Conservation (phyloP, 2,329 filamentous ascomycete species). For the Cladorrhinum sp. region DNA sequence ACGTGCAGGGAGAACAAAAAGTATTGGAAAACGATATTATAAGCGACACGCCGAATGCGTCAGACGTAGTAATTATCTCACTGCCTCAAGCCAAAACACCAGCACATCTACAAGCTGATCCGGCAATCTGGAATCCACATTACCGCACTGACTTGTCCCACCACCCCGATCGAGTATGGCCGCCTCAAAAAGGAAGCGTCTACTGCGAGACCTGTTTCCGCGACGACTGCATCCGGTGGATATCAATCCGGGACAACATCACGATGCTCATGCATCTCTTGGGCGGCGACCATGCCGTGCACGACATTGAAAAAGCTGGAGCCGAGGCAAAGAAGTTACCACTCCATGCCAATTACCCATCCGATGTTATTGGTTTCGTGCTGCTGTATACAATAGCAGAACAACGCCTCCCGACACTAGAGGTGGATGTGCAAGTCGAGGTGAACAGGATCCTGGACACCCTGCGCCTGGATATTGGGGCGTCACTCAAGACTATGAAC, state of each 20-base stretch:
- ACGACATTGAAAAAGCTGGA: no score
- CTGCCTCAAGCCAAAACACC: no score
- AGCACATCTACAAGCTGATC: background rate
- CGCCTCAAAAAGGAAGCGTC: conserved; percentile 1
- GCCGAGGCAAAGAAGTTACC: no score
- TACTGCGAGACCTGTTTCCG: conserved; percentile 20
- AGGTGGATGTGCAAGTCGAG: background rate
- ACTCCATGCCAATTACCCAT: conserved; percentile 1
- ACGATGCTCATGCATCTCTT: conserved; percentile 6
- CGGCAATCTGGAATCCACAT: background rate
- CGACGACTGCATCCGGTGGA: conserved; percentile 14
- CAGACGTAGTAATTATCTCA: no score
- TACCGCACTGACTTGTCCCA: background rate
- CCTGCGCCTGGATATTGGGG: conserved; percentile 2
- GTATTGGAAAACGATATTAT: no score
- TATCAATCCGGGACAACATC: conserved; percentile 5
- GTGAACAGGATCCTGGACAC: background rate
- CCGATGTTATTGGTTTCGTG: conserved; percentile 12
- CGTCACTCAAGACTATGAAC: background rate
- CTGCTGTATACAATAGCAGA: conserved; percentile 6
- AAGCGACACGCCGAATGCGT: no score
- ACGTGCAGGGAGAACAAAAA: no score
- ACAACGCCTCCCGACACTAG: background rate
- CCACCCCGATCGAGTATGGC: background rate
- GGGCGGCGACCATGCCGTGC: conserved; percentile 1